Evolutionary conservation across 345 rosid genomes (phyloP).

Genomic region (Aquilaria sinensis): DNA sequence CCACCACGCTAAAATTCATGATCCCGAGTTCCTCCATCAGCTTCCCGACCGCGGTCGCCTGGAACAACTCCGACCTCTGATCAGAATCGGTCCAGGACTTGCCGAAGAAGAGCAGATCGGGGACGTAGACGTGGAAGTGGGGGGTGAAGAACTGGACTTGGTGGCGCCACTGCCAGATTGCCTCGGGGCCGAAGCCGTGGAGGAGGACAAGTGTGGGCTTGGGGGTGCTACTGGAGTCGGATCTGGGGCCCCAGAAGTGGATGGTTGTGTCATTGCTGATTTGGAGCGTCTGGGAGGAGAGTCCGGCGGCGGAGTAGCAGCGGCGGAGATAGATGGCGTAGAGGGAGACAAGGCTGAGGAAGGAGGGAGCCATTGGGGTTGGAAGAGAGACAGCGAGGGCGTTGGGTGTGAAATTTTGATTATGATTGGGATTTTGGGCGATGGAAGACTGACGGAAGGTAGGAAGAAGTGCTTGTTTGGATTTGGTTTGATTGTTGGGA

Average conservation of each 20-base stretch:
- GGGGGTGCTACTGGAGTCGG: not conserved
- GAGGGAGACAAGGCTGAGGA: slow-evolving; percentile 59
- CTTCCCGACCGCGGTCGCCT: slow-evolving; percentile 50
- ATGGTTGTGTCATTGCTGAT: slow-evolving; percentile 50
- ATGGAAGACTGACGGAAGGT: too few species aligned
- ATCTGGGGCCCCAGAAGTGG: slow-evolving; percentile 68
- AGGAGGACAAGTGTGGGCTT: slow-evolving; percentile 55
- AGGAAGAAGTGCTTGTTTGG: too few species aligned
- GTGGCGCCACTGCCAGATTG: slow-evolving; percentile 78
- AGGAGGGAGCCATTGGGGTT: slow-evolving; percentile 34
- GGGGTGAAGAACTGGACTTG: slow-evolving; percentile 63
- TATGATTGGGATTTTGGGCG: not conserved
- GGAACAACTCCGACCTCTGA: slow-evolving; percentile 69
- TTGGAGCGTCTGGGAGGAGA: slow-evolving; percentile 33
- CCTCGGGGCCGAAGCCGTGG: slow-evolving; percentile 84
- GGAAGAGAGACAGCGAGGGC: slow-evolving; percentile 5
- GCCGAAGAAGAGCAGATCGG: slow-evolving; percentile 79
- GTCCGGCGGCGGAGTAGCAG: slow-evolving; percentile 60
- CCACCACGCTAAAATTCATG: slow-evolving; percentile 43
- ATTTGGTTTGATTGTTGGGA: too few species aligned
- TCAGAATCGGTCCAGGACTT: slow-evolving; percentile 47
- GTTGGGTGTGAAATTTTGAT: not conserved
- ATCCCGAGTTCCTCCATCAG: slow-evolving; percentile 45
- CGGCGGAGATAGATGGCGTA: slow-evolving; percentile 63
- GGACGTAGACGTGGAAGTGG: slow-evolving; percentile 49